Percentiles rank a stretch among this genome's conserved stretches.
These are phyloP conservation scores for Amanita rimosa DNA, from an alignment of 768 basidiomycete species.

Conservation along the genomic window DNA sequence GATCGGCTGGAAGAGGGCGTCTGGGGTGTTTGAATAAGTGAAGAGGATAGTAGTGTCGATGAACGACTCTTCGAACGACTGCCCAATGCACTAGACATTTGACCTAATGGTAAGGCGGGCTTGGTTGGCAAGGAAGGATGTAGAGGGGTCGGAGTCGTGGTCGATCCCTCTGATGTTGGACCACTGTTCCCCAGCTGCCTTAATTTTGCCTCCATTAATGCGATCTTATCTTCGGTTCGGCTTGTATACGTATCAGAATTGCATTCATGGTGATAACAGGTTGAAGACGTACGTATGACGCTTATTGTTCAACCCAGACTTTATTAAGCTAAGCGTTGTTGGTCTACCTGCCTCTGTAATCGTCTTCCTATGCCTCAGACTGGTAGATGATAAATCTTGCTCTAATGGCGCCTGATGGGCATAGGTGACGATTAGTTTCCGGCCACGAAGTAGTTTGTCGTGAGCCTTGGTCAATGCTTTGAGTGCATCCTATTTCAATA, in stretches of 20 bases:
- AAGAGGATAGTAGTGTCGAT: conserved; percentile 13
- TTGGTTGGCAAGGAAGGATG: conserved; percentile 34
- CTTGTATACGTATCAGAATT: conserved; percentile 5
- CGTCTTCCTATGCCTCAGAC: conserved; percentile 24
- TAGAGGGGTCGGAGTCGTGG: conserved; percentile 9
- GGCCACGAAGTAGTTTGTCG: conserved; percentile 74
- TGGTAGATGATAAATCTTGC: conserved; percentile 13
- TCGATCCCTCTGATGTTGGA: conserved; percentile 12
- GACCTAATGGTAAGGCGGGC: conserved; percentile 22
- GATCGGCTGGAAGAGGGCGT: background rate
- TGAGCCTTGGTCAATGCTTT: conserved; percentile 66
- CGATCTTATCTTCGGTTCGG: conserved; percentile 85
- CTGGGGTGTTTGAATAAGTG: conserved; percentile 9
- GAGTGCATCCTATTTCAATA: conserved; percentile 63
- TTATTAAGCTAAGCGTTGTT: conserved; percentile 82
- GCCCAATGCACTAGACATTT: conserved; percentile 3
- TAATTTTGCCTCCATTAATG: conserved; percentile 92
- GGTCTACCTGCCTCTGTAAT: conserved; percentile 55
- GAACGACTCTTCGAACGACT: conserved; percentile 5
- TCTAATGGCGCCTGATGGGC: conserved; percentile 74
- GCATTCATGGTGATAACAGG: background rate
- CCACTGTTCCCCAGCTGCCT: conserved; percentile 53
- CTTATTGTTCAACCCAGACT: conserved; percentile 45
- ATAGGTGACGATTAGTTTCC: conserved; percentile 84
- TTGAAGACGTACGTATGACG: conserved; percentile 35